These are phyloP conservation scores for Crucibulum laeve DNA, from an alignment of 768 basidiomycete species.

Conservation along the genomic window DNA sequence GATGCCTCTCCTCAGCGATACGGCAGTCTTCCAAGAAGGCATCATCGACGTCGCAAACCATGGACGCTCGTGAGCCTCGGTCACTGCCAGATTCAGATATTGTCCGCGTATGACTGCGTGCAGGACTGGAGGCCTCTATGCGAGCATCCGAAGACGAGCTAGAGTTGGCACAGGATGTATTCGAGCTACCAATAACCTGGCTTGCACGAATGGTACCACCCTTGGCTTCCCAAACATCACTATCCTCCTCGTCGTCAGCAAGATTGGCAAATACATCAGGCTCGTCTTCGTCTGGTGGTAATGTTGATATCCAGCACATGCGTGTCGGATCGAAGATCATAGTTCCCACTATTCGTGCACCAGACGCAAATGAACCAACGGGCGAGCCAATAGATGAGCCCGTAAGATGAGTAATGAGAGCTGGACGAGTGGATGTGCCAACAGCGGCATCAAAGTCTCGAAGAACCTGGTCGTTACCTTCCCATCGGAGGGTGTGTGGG, in stretches of 20 bases:
- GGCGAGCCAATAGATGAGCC: constrained; percentile 85
- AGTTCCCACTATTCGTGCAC: constrained; percentile 90
- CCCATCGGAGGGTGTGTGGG: constrained; percentile 85
- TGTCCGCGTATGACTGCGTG: constrained; percentile 58
- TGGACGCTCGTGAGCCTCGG: constrained; percentile 74
- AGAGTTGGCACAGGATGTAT: constrained; percentile 25
- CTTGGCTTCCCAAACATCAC: constrained; percentile 64
- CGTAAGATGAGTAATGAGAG: constrained; percentile 91
- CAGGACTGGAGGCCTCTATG: constrained; percentile 50
- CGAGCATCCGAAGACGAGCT: constrained; percentile 18
- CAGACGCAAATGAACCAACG: constrained; percentile 65
- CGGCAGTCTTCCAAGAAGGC: constrained; percentile 69
- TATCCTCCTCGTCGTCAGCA: constrained; percentile 87
- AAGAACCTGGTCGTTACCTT: constrained; percentile 91
- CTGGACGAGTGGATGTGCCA: constrained; percentile 83
- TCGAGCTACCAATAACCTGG: constrained; percentile 32
- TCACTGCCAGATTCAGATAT: constrained; percentile 77
- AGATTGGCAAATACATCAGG: constrained; percentile 94
- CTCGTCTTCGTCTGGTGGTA: constrained; percentile 87
- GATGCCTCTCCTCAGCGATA: constrained; percentile 78
- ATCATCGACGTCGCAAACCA: constrained; percentile 73
- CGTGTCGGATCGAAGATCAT: constrained; percentile 95
- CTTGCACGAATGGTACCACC: constrained; percentile 78
- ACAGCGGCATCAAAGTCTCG: constrained; percentile 87
- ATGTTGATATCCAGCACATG: constrained; percentile 93